These are phyloP conservation scores for Saturnispora diversa DNA, from an alignment of 805 yeast species.

Conservation along the genomic window DNA sequence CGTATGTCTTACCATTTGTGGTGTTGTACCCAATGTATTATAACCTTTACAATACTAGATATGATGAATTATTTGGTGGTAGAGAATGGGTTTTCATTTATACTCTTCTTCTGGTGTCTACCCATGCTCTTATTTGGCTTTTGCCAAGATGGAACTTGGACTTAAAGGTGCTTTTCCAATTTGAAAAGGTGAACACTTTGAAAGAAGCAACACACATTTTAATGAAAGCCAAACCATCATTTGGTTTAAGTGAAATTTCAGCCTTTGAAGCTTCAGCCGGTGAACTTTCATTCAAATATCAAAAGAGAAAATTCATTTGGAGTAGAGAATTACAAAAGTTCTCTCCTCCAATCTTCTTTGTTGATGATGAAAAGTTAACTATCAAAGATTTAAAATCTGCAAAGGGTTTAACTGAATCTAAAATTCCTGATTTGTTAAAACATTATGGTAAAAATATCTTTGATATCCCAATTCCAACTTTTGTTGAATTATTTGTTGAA, in stretches of 20 bases:
- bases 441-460: constrained; percentile 79
- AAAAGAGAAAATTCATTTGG: constrained; percentile 83
- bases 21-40: constrained; percentile 67
- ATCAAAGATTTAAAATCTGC: constrained; percentile 47
- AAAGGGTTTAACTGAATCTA: constrained; percentile 28
- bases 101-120: constrained; percentile 60
- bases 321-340: constrained; percentile 47
- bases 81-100: constrained; percentile 95
- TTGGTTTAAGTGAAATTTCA: constrained; percentile 79
- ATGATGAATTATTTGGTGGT: constrained; percentile 78
- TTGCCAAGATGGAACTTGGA: constrained; percentile 91
- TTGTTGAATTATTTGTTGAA: constrained; percentile 83
- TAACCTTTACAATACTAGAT: constrained; percentile 55
- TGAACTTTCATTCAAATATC: constrained; percentile 68
- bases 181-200: constrained; percentile 41
- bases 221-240: constrained; percentile 75
- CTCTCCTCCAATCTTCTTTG: constrained; percentile 73
- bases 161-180: constrained; percentile 63
- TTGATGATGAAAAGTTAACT: constrained; percentile 55
- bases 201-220: constrained; percentile 63
- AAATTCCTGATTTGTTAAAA: constrained; percentile 37
- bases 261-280: constrained; percentile 47
- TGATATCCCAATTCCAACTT: constrained; percentile 93
- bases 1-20: constrained; percentile 78
- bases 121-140: constrained; percentile 71